These are phyloP conservation scores for Teratosphaeria gauchensis DNA, from an alignment of 2,329 filamentous ascomycete genomes.

Conservation along the genomic window DNA sequence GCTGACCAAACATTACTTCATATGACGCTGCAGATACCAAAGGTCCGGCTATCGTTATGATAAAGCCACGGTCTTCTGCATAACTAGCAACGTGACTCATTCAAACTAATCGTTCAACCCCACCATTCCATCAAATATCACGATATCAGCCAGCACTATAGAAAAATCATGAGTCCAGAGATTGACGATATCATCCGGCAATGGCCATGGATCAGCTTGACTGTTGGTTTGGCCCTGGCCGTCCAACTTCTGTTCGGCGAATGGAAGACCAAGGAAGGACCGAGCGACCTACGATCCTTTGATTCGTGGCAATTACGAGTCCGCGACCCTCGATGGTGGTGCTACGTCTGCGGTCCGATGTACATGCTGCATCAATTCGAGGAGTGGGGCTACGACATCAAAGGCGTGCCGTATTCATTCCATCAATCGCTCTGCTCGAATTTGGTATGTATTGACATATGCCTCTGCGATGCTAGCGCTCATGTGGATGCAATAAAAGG, in stretches of 20 bases:
- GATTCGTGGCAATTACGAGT: not conserved
- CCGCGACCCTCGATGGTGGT: not conserved
- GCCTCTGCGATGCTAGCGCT: not conserved
- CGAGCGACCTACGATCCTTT: not conserved
- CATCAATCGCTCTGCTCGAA: not conserved
- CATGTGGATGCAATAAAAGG: not conserved
- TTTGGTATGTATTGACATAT: not conserved
- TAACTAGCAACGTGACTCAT: no score
- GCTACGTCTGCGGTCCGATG: not conserved
- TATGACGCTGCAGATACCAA: conserved; percentile 37
- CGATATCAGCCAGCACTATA: conserved; percentile 33
- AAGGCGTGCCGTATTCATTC: not conserved
- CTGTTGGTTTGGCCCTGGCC: not conserved
- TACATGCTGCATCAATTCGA: not conserved
- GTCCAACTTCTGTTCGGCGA: not conserved
- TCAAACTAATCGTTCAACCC: no score
- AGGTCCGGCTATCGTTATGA: conserved; percentile 21
- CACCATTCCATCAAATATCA: conserved; percentile 31
- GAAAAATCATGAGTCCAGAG: not conserved
- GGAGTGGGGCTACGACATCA: not conserved
- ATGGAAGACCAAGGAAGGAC: not conserved
- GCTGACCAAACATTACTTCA: not conserved
- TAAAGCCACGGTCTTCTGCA: no score
- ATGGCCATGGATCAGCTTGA: not conserved
- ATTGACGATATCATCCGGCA: not conserved